Evolutionary conservation across 2,329 filamentous ascomycete species (phyloP), one percentile per base, ranked within the genome.

Genomic region (Colletotrichum liaoningense): DNA sequence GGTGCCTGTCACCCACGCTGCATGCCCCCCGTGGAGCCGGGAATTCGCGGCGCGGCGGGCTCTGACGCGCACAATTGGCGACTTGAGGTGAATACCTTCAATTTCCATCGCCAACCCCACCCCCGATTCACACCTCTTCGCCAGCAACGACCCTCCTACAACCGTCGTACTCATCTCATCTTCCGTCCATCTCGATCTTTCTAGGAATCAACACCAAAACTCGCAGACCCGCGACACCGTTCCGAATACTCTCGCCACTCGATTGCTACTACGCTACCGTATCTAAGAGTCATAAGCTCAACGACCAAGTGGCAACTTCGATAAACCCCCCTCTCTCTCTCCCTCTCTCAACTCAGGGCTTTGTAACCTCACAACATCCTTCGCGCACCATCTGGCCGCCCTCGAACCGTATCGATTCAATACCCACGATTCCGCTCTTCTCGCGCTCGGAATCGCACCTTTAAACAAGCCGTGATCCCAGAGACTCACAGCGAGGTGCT

Each of bases 381-480:
- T n/a, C 26, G 35, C 35, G 49, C 35, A 28, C 26, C 62, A 19
- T 22, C 55, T 35, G 49, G 38, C n/a, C 57, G 67, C 69, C 2
- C 38, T 33, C 60, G 59, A 75, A 57, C 63, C 69, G 59, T 58
- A 67, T 75, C 16, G 33, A 73, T 72, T 72, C 74, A 26, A n/a
- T 6, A 7, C 52, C 11, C 22, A 57, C n/a, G 11, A 30, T 11
- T 14, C 71, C 66, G 75, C 76, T 79, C 77, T 77, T 78, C 75
- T 74, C 71, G 79, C 83, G 78, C 83, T 84, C 83, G 80, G 77
- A 77, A 75, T 78, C 79, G 87, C 88, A 88, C 93, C 93, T 95
- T 96, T 95, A 95, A 97, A 95, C 80, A 95, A 81, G 95, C 95
- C 93, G 95, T 95, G 93, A 88, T 92, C 93, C 92, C 77, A 77